Percentiles rank a stretch among this genome's conserved stretches.
Conservation (phyloP, 176 grass and related monocot genomes). For the Alloteropsis semialata region DNA sequence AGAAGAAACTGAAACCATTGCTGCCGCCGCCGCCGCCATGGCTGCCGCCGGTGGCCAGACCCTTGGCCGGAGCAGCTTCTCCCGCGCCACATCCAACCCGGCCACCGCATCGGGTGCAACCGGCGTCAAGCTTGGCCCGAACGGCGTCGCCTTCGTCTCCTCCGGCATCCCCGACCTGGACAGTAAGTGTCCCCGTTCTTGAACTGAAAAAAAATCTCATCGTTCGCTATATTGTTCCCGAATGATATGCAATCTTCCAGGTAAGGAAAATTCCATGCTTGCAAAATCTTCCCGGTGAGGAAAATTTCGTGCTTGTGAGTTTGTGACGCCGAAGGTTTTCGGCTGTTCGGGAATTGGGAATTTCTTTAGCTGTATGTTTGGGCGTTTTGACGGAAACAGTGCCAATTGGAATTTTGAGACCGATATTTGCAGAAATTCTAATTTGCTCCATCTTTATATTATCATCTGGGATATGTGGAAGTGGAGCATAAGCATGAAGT, state of each 20-base stretch:
- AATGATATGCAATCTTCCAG: neutral
- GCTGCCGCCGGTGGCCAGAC: conserved; percentile 26
- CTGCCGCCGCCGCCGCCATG: conserved; percentile 9
- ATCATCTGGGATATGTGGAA: neutral
- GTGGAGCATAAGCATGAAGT: neutral
- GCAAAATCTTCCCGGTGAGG: neutral
- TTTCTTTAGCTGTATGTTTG: neutral
- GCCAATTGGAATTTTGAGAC: neutral
- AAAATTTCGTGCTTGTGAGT: neutral
- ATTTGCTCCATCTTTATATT: neutral
- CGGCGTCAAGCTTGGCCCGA: conserved; percentile 60
- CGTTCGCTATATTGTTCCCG: neutral
- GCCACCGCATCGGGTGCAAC: conserved; percentile 19
- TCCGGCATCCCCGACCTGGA: conserved; percentile 92
- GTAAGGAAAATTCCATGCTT: neutral
- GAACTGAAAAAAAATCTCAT: neutral
- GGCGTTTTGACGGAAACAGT: neutral
- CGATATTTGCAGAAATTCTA: neutral
- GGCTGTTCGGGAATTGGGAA: too few species aligned
- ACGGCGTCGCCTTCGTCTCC: conserved; percentile 64
- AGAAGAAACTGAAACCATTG: conserved; percentile 2
- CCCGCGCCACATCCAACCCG: conserved; percentile 28
- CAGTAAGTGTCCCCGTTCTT: conserved; percentile 34
- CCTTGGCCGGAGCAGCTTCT: conserved; percentile 68
- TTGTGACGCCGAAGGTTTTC: neutral